Evolutionary conservation across 106 monocot genomes (phyloP).

Genomic region (Allium sativum): DNA sequence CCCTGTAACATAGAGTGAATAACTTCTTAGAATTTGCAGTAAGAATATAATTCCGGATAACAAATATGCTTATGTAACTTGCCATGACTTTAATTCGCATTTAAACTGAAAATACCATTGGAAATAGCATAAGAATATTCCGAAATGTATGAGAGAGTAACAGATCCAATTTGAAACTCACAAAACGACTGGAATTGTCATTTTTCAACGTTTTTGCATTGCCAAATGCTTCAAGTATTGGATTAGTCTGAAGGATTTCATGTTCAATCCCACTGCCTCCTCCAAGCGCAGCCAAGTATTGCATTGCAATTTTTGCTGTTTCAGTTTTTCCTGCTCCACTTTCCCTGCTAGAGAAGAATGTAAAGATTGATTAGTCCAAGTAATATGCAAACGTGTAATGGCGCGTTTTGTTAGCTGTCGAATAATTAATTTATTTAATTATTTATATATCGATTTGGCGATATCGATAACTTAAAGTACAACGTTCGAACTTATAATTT

Average conservation of each 20-base stretch:
- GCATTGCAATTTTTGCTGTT: conserved; percentile 75
- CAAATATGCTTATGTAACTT: too few species aligned
- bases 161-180: conserved; percentile 24
- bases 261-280: conserved; percentile 44
- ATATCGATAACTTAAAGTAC: too few species aligned
- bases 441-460: too few species aligned
- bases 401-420: too few species aligned
- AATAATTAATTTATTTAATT: too few species aligned
- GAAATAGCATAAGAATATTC: background rate
- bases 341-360: conserved; percentile 46
- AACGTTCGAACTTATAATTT: too few species aligned
- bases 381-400: too few species aligned
- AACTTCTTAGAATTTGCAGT: too few species aligned
- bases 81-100: too few species aligned
- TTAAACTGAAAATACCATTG: conserved; percentile 1
- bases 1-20: too few species aligned
- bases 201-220: conserved; percentile 75
- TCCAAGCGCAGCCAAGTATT: conserved; percentile 41
- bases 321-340: conserved; percentile 86
- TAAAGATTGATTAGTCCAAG: background rate
- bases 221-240: conserved; percentile 75
- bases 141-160: background rate
- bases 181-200: conserved; percentile 78
- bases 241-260: conserved; percentile 51
- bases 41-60: too few species aligned